phyloP scores from a whole-genome alignment of 768 basidiomycete genomes.

The Coprinopsis sp. region DNA sequence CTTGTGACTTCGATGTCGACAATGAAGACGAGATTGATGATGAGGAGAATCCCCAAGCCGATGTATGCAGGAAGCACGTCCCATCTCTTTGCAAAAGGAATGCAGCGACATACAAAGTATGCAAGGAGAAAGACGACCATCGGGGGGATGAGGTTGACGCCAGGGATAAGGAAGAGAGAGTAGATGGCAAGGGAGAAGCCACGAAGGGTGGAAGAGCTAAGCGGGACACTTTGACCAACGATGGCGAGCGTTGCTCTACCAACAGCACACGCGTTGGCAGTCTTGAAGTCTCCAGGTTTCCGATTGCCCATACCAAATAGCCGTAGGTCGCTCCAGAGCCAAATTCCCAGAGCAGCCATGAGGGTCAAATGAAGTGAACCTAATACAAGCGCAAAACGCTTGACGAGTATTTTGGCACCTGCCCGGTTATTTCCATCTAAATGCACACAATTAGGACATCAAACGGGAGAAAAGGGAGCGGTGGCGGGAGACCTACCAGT shows the following conservation, averaged over 20 bases:
- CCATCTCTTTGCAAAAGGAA: too few relatives aligned
- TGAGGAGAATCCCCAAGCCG: too few relatives aligned
- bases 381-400: too few relatives aligned
- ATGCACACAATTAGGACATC: too few relatives aligned
- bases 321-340: conserved; percentile 11
- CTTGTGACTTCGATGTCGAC: too few relatives aligned
- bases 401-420: conserved; percentile 1
- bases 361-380: conserved; percentile 10
- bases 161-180: neutral
- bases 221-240: neutral
- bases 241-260: neutral
- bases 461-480: too few relatives aligned
- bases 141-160: conserved; percentile 1
- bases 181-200: conserved; percentile 2
- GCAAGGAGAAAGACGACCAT: neutral
- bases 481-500: too few relatives aligned
- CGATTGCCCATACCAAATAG: conserved; percentile 6
- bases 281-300: too few relatives aligned
- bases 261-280: neutral
- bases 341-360: conserved; percentile 8
- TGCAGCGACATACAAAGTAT: too few relatives aligned
- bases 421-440: too few relatives aligned
- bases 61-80: too few relatives aligned
- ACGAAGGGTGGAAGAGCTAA: neutral
- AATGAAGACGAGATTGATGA: too few relatives aligned